Percentiles rank a stretch among this genome's conserved stretches.
Evolutionary conservation across 2,329 filamentous ascomycete genomes (phyloP).

Genomic region (Verruconis gallopava): DNA sequence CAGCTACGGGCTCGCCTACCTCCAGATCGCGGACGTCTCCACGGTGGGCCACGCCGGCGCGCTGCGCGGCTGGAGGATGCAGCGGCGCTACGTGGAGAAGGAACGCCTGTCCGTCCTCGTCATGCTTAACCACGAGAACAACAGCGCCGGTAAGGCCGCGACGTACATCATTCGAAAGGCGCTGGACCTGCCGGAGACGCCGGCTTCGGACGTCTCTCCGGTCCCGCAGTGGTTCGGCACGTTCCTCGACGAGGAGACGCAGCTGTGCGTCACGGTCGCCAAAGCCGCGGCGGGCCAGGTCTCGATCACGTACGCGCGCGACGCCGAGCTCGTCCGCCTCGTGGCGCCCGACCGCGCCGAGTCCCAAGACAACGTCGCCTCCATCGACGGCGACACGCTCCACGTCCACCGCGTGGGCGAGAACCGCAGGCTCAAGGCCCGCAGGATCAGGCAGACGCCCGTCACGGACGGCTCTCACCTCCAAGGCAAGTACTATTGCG

Average conservation of each 20-base stretch:
- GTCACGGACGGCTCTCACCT: conserved; percentile 10
- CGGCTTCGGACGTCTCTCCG: conserved; percentile 9
- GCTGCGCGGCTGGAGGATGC: conserved; percentile 28
- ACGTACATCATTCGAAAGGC: conserved; percentile 22
- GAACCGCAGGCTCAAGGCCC: conserved; percentile 18
- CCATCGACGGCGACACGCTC: conserved; percentile 21
- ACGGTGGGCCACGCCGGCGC: conserved; percentile 29
- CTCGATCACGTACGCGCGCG: conserved; percentile 19
- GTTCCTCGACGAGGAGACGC: conserved; percentile 27
- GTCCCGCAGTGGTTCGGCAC: conserved; percentile 21
- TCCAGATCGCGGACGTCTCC: conserved; percentile 16
- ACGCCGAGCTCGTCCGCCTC: conserved; percentile 16
- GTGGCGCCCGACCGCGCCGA: conserved; percentile 14
- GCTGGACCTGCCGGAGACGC: conserved; percentile 16
- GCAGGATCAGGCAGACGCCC: conserved; percentile 13
- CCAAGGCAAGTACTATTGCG: conserved; percentile 23
- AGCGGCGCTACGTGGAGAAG: conserved; percentile 23
- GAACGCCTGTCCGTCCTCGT: conserved; percentile 27
- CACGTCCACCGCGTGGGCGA: conserved; percentile 18
- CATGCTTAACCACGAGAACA: conserved; percentile 28
- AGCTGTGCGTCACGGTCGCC: conserved; percentile 20
- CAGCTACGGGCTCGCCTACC: conserved; percentile 24
- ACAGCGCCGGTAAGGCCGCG: conserved; percentile 16
- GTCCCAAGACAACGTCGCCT: conserved; percentile 16
- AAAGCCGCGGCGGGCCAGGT: conserved; percentile 19